These are phyloP conservation scores for Serendipita sp. DNA, from an alignment of 768 basidiomycete genomes.

Conservation along the genomic window DNA sequence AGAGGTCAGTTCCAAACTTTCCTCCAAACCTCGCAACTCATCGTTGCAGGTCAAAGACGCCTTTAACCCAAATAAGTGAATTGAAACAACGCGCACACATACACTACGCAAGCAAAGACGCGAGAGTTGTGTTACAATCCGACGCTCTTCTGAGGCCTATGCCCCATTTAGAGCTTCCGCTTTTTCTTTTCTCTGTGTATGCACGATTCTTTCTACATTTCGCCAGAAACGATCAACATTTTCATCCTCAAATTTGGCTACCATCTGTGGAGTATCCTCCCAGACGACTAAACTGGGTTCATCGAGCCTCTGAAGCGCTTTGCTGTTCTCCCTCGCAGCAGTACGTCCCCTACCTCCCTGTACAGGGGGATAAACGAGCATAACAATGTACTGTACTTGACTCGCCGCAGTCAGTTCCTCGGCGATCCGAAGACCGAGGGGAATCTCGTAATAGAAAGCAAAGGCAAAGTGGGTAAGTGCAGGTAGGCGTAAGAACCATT, in stretches of 20 bases:
- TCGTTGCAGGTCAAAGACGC: background rate
- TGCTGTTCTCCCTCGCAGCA: background rate
- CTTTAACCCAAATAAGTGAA: background rate
- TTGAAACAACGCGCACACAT: too few species aligned
- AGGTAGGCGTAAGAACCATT: background rate
- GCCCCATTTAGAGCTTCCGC: background rate
- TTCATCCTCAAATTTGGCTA: background rate
- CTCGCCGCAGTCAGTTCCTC: background rate
- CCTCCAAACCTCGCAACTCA: background rate
- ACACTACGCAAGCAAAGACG: too few species aligned
- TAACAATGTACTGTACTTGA: background rate
- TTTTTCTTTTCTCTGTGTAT: background rate
- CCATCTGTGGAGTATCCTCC: background rate
- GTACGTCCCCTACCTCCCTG: background rate
- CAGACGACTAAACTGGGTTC: background rate
- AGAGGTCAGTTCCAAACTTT: slow-evolving; percentile 25
- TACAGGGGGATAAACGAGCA: background rate
- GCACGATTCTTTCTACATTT: background rate
- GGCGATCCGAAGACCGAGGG: background rate
- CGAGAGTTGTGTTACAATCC: too few species aligned
- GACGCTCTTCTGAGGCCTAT: background rate
- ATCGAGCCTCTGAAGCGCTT: background rate
- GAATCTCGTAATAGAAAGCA: background rate
- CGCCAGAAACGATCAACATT: background rate
- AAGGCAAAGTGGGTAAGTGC: background rate